Conservation (phyloP, 495 filamentous ascomycete genomes). For the Lichenothelia convexa region DNA sequence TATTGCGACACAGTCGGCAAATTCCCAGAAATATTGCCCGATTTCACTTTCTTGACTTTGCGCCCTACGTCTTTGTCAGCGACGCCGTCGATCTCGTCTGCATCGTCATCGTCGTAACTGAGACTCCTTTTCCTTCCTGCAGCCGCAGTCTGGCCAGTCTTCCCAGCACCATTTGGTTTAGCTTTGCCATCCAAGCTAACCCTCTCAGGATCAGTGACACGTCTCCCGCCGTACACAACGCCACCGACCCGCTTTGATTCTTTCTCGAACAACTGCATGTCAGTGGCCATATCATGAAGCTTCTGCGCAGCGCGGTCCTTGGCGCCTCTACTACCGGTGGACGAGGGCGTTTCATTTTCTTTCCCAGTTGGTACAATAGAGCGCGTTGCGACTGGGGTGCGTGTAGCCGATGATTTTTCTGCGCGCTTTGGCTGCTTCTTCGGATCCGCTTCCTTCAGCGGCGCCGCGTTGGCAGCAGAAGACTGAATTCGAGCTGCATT, state of each 20-base stretch:
- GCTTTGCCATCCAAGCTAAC: conserved; percentile 7
- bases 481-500: not conserved
- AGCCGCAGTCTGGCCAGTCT: not conserved
- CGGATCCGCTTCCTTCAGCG: conserved; percentile 11
- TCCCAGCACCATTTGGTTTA: conserved; percentile 10
- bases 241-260: conserved; percentile 80
- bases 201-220: conserved; percentile 32
- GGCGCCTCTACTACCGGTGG: conserved; percentile 63
- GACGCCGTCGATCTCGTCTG: conserved; percentile 23
- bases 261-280: conserved; percentile 81
- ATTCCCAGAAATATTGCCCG: conserved; percentile 4
- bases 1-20: conserved; percentile 42
- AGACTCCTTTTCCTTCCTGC: conserved; percentile 24
- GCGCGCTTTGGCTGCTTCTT: conserved; percentile 1
- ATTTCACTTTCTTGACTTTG: conserved; percentile 39
- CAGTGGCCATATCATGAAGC: conserved; percentile 57
- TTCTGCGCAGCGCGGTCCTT: conserved; percentile 64
- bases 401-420: not conserved
- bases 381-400: conserved; percentile 28
- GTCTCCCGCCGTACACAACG: conserved; percentile 53
- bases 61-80: conserved; percentile 26
- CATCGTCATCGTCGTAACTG: conserved; percentile 40
- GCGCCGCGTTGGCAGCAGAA: conserved; percentile 5
- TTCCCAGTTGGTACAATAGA: conserved; percentile 43
- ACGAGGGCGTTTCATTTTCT: conserved; percentile 72